Conservation (phyloP, 2,329 filamentous ascomycete species). For the Ramichloridium luteum region DNA sequence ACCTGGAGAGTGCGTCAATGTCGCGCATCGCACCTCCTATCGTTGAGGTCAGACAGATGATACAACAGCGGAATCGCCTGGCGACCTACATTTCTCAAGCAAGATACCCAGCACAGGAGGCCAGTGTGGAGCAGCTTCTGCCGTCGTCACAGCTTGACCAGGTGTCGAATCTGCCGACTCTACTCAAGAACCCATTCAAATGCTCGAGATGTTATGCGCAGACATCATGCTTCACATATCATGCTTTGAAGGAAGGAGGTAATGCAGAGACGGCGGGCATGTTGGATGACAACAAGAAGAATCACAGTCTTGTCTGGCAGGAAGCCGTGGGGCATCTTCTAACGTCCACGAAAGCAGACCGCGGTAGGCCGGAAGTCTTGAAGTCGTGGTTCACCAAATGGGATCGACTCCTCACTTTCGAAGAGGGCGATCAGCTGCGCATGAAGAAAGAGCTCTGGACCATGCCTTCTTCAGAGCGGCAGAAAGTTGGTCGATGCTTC, state of each 20-base stretch:
- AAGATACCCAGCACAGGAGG: slow-evolving; percentile 11
- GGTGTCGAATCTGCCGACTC: slow-evolving; percentile 62
- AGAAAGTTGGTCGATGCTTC: slow-evolving; percentile 82
- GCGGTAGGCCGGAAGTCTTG: slow-evolving; percentile 51
- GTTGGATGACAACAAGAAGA: slow-evolving; percentile 45
- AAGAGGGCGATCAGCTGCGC: slow-evolving; percentile 82
- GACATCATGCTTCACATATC: slow-evolving; percentile 81
- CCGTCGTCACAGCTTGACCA: slow-evolving; percentile 15
- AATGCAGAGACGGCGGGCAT: slow-evolving; percentile 70
- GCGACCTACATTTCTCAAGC: slow-evolving; percentile 61
- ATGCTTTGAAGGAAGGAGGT: slow-evolving; percentile 78
- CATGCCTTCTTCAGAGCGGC: slow-evolving; percentile 78
- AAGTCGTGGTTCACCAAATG: slow-evolving; percentile 84
- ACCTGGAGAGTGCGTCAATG: slow-evolving; percentile 81
- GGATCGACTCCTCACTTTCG: slow-evolving; percentile 85
- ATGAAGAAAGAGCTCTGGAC: slow-evolving; percentile 89
- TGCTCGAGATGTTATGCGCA: slow-evolving; percentile 88
- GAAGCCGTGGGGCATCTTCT: slow-evolving; percentile 48
- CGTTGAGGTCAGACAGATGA: slow-evolving; percentile 87
- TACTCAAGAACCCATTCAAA: slow-evolving; percentile 69
- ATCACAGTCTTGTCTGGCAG: slow-evolving; percentile 45
- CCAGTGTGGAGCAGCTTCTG: background rate
- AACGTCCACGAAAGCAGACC: slow-evolving; percentile 15
- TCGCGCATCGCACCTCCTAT: slow-evolving; percentile 74
- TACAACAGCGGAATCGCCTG: slow-evolving; percentile 85